Percentiles rank a stretch among this genome's conserved stretches.
These are phyloP conservation scores for Monosporozyma yasuniensis DNA, from an alignment of 805 yeast species.

Conservation along the genomic window DNA sequence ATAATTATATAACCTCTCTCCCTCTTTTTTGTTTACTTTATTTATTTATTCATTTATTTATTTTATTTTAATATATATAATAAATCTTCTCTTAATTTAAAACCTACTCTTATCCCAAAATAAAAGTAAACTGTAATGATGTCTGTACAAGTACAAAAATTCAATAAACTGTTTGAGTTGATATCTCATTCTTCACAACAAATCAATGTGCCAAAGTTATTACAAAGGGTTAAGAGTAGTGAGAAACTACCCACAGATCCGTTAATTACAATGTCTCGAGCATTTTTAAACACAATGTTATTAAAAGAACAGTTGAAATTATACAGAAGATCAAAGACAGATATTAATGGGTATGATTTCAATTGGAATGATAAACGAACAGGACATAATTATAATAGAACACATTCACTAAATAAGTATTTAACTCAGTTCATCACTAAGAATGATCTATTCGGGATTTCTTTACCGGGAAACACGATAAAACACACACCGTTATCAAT, in stretches of 20 bases:
- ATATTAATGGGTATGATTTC: conserved; percentile 17
- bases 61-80: neutral
- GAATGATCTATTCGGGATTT: neutral
- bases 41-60: neutral
- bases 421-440: neutral
- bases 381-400: neutral
- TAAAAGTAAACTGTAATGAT: no score
- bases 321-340: conserved; percentile 12
- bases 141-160: neutral
- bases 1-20: neutral
- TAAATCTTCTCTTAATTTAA: no score
- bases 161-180: neutral
- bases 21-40: neutral
- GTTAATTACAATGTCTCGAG: neutral
- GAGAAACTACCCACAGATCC: neutral
- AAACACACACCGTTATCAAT: neutral
- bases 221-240: neutral
- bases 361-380: conserved; percentile 7
- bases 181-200: neutral
- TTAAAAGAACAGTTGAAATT: conserved; percentile 3
- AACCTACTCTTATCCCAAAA: no score
- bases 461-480: neutral
- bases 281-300: conserved; percentile 1
- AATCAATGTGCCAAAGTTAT: neutral
- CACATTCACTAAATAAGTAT: neutral